Evolutionary conservation across 306 rosid genomes (phyloP), one percentile per base, ranked within the genome.

Genomic region (Styphnolobium japonicum): DNA sequence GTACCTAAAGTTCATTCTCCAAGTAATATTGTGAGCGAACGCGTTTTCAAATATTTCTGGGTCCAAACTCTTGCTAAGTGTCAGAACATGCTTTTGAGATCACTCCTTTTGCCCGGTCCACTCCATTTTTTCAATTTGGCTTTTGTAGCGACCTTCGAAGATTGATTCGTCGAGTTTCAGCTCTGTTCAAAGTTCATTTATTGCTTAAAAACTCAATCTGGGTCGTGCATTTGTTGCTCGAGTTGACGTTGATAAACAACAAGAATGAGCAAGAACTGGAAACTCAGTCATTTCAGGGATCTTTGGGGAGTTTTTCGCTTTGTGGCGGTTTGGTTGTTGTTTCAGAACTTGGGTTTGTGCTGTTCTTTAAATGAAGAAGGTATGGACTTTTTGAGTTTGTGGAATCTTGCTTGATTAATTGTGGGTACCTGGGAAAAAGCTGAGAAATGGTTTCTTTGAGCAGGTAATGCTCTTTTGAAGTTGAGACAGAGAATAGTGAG

Each of bases 291-390:
- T 64, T 83, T 88, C 80, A 85, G 78, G 80, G 79, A 79, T 43
- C 86, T 72, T 48, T 65, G 39, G 31, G 34, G 49, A 23, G 21
- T 80, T 60, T 49, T 66, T 56, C 75, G 63, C 21, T 39, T 85
- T 81, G 67, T 87, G 70, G 65, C 67, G 11, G 19, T 71, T 19
- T 81, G 83, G 45, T 81, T 94, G 16, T 77, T 88, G 88, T 53
- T 81, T 82, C 88, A 81, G 67, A 87, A 76, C 81, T 85, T 87
- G 65, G 69, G 45, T 78, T 80, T 88, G 25, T 89, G 93, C 56
- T 89, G 89, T 85, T 89, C 91, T 73, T 74, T 94, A 87, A 92
- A 92, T 61, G 90, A 88, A 74, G 97, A 94, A 87, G 98, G 98
- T 94, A 71, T 27, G 53, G 22, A 52, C 7, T 21, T n/a, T 66